Evolutionary conservation across 2,329 filamentous ascomycete species (phyloP).

Genomic region (Venturia nashicola): DNA sequence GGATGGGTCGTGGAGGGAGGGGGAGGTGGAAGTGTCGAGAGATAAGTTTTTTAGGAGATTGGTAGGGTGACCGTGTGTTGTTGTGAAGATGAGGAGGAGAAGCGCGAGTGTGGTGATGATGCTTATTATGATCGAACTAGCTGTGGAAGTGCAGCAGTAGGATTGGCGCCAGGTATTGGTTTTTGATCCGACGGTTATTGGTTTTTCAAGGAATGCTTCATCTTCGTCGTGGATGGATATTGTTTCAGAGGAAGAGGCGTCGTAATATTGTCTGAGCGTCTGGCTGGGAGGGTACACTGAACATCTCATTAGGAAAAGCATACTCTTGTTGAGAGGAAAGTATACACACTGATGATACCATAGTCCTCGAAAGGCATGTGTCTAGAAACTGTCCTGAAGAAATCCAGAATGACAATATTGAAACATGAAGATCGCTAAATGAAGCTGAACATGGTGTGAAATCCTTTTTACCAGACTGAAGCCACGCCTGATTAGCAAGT

Average conservation of each 20-base stretch:
- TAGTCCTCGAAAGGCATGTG: conserved; percentile 9
- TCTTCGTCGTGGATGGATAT: conserved; percentile 6
- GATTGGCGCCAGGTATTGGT: not conserved
- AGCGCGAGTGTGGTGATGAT: not conserved
- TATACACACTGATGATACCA: conserved; percentile 1
- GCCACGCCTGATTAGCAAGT: not conserved
- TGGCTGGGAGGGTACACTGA: conserved; percentile 9
- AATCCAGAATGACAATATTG: not conserved
- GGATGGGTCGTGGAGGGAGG: not conserved
- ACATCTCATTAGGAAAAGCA: not conserved
- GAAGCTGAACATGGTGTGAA: not conserved
- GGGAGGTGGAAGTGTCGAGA: no score
- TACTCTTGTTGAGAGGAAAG: not conserved
- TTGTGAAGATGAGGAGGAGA: not conserved
- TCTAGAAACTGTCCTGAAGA: not conserved
- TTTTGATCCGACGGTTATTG: not conserved
- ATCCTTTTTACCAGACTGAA: not conserved
- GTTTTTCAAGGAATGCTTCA: conserved; percentile 6
- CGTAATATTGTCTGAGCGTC: conserved; percentile 1
- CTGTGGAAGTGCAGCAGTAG: not conserved
- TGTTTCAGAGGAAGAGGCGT: not conserved
- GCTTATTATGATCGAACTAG: not conserved
- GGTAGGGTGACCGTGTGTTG: conserved; percentile 4
- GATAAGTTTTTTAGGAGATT: no score
- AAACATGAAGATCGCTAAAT: not conserved